Conservation (phyloP, 2,329 filamentous ascomycete genomes). For the Trichoderma simmonsii region DNA sequence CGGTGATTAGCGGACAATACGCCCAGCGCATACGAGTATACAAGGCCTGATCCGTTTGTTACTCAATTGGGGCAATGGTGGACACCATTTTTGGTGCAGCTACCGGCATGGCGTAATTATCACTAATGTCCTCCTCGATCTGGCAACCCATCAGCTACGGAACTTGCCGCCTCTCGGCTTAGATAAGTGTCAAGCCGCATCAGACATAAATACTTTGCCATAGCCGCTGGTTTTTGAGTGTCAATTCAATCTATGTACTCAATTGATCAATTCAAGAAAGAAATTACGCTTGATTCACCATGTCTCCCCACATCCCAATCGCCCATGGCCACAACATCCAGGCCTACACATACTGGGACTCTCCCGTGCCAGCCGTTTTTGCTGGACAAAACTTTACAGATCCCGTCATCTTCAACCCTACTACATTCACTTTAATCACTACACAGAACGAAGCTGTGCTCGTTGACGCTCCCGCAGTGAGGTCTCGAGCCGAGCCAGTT, state of each 20-base stretch:
- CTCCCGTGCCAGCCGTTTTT: not conserved
- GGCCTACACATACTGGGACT: conserved; percentile 9
- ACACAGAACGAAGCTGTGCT: not conserved
- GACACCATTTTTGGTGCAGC: not conserved
- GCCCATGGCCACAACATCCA: not conserved
- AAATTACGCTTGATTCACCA: not conserved
- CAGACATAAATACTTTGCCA: not conserved
- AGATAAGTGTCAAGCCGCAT: not conserved
- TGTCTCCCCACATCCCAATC: not conserved
- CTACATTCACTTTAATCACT: not conserved
- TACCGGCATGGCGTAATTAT: not conserved
- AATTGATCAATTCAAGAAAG: not conserved
- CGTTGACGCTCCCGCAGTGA: not conserved
- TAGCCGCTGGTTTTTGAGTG: rapidly evolving
- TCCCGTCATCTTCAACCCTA: not conserved
- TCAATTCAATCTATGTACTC: not conserved
- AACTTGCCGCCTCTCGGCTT: not conserved
- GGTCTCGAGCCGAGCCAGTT: not conserved
- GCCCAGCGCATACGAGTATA: not conserved
- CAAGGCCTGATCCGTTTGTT: not conserved
- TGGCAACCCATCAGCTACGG: not conserved
- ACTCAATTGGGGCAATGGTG: not conserved
- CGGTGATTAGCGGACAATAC: not conserved
- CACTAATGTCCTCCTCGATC: not conserved
- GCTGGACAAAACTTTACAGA: not conserved